Conservation (phyloP, 805 yeast genomes). For the Candida rishiriensis region DNA sequence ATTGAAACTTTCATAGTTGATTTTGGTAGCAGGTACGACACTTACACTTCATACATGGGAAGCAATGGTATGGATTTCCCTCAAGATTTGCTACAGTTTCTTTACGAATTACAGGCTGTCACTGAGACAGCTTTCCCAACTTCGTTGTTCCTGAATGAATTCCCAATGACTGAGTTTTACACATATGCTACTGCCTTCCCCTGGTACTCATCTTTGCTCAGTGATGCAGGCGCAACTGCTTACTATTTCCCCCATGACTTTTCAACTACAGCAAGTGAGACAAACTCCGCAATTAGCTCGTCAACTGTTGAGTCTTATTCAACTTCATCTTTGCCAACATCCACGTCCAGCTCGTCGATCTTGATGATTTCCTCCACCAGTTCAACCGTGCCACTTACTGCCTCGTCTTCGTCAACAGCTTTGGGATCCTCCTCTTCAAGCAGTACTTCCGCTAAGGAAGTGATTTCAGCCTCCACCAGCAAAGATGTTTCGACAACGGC, state of each 20-base stretch:
- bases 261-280: conserved; percentile 14
- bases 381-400: not conserved
- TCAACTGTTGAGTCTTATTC: not conserved
- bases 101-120: conserved; percentile 14
- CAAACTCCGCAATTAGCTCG: too few species aligned
- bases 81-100: conserved; percentile 26
- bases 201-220: conserved; percentile 28
- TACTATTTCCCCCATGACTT: conserved; percentile 28
- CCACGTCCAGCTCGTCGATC: not conserved
- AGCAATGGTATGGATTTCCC: conserved; percentile 26
- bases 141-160: conserved; percentile 21
- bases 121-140: conserved; percentile 19
- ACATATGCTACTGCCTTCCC: conserved; percentile 30
- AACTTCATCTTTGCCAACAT: not conserved
- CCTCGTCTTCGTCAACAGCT: not conserved
- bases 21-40: conserved; percentile 22
- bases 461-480: too few species aligned
- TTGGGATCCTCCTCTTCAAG: not conserved
- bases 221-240: conserved; percentile 21
- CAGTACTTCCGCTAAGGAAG: too few species aligned
- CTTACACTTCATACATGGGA: conserved; percentile 34
- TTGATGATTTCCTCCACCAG: not conserved
- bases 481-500: too few species aligned
- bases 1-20: conserved; percentile 30
- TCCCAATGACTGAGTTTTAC: conserved; percentile 31